phyloP scores from a whole-genome alignment of 2,329 filamentous ascomycete species.

The Drechslerella coelobrocha region DNA sequence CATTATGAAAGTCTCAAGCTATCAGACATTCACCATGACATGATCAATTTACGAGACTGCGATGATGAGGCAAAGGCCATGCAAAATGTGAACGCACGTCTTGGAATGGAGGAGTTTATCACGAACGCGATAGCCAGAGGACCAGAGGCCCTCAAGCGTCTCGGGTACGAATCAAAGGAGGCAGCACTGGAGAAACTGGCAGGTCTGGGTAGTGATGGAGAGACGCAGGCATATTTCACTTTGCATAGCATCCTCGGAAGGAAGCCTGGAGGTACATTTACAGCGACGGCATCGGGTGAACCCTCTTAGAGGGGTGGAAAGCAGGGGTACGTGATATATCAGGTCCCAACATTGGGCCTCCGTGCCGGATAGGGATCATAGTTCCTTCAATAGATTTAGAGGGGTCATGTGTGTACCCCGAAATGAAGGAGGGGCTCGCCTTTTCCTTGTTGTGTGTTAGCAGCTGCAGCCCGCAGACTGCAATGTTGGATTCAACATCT shows the following conservation, averaged over 20 bases:
- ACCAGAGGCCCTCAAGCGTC: constrained; percentile 27
- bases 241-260: constrained; percentile 31
- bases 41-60: constrained; percentile 30
- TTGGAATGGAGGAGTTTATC: constrained; percentile 38
- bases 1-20: constrained; percentile 19
- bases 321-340: background rate
- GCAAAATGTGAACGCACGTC: constrained; percentile 35
- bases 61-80: constrained; percentile 37
- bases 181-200: constrained; percentile 16
- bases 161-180: constrained; percentile 36
- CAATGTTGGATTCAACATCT: background rate
- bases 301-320: background rate
- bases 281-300: background rate
- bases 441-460: too few species aligned
- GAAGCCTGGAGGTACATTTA: constrained; percentile 15
- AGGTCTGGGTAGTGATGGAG: background rate
- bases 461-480: too few species aligned
- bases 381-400: background rate
- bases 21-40: constrained; percentile 16
- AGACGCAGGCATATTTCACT: constrained; percentile 31
- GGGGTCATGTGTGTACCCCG: background rate
- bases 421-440: background rate
- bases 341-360: too few species aligned
- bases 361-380: background rate
- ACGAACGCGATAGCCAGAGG: constrained; percentile 33